Evolutionary conservation across 805 yeast species (phyloP), one percentile per base, ranked within the genome.

Genomic region (Candida jianshihensis): DNA sequence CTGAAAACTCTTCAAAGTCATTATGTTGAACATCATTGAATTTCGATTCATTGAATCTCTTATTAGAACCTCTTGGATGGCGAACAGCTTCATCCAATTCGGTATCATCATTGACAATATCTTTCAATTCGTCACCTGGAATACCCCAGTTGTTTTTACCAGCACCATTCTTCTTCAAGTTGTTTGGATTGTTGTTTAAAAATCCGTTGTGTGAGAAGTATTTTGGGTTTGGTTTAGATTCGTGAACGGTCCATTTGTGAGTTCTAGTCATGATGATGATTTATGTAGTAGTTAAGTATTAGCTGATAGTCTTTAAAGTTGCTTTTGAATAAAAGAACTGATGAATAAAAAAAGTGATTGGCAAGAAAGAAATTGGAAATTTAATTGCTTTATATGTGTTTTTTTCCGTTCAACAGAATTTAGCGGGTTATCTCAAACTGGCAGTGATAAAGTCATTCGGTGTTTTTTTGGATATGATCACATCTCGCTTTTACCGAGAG

Each of bases 131-230:
- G 48, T 84, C 95, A 21, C 88, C 90, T 8, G 77, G 71, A 41
- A 68, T 64, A 30, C 97, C 97, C 95, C 96, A 86, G 53, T 87
- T 87, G 46, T 79, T 81, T 49, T 76, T 78, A 32, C 97, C 97
- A 24, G 81, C 81, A 34, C 97, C 97, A 40, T 71, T 71, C 57
- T 84, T 86, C 73, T 86, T 86, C 38, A 82, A 74, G 51, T 76
- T 74, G 53, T 76, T 78, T 37, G 96, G 95, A 43, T 80, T 76
- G 36, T 75, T 70, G 49, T 81, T 78, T 42, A 59, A 59, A 52
- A 71, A 71, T 15, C 95, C 95, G 50, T 74, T 73, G 56, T 81
- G 89, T 38, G 89, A 81, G 59, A 87, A 88, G 74, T 74, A 86
- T 54, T 74, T 78, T 36, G 87, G 74, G 40, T 72, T 71, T 29